Percentiles rank a stretch among this genome's conserved stretches.
phyloP scores from a whole-genome alignment of 352 stramenopile genomes.

The Blastocystis sp. region DNA sequence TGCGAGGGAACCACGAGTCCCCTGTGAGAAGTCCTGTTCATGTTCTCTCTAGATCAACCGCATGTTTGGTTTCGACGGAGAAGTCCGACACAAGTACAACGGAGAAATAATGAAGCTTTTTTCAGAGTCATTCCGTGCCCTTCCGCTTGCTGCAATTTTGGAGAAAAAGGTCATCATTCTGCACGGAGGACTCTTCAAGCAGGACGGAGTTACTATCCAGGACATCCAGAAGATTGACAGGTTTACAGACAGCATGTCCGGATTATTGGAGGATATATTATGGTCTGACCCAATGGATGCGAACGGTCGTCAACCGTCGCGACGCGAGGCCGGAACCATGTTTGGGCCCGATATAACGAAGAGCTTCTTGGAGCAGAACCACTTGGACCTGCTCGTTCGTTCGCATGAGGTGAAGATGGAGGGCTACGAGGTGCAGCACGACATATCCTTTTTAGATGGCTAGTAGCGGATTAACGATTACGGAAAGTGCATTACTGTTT shows the following conservation, averaged over 20 bases:
- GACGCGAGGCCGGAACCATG: constrained; percentile 85
- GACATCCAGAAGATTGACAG: constrained; percentile 87
- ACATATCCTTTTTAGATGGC: constrained; percentile 63
- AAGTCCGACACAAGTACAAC: constrained; percentile 99
- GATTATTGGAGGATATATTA: constrained; percentile 78
- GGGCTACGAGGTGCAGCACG: constrained; percentile 96
- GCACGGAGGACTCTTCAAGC: constrained; percentile 87
- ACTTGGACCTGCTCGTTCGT: constrained; percentile 88
- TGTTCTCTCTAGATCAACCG: constrained; percentile 96
- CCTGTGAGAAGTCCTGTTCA: constrained; percentile 93
- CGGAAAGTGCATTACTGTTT: constrained; percentile 97
- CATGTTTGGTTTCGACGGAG: constrained; percentile 98
- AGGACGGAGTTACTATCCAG: constrained; percentile 83
- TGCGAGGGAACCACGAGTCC: constrained; percentile 81
- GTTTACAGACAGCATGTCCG: constrained; percentile 55
- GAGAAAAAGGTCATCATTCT: constrained; percentile 89
- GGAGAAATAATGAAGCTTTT: constrained; percentile 96
- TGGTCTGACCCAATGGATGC: constrained; percentile 94
- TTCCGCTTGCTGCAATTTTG: constrained; percentile 87
- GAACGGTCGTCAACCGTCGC: constrained; percentile 79
- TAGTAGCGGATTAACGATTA: not conserved
- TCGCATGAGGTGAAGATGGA: constrained; percentile 98
- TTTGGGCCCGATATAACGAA: constrained; percentile 96
- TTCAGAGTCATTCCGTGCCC: constrained; percentile 92
- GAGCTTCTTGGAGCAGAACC: constrained; percentile 88